Evolutionary conservation across 2,329 filamentous ascomycete genomes (phyloP).

Genomic region (Fusarium sp.): DNA sequence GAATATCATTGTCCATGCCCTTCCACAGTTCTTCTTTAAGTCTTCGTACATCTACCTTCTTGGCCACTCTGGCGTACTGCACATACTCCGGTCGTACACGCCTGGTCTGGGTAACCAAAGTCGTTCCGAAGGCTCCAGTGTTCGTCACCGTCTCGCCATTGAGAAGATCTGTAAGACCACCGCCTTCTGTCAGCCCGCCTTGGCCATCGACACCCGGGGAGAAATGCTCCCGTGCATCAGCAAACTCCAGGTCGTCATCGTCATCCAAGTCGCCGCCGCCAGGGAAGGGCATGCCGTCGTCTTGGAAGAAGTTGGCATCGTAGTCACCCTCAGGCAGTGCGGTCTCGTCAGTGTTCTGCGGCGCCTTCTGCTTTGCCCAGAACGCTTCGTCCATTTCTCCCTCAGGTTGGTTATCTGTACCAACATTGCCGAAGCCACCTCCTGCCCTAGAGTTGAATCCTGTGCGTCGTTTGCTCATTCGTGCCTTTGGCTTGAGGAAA

Average conservation of each 20-base stretch:
- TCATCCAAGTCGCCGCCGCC: conserved; percentile 67
- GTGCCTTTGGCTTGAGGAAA: conserved; percentile 94
- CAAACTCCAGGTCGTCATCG: conserved; percentile 79
- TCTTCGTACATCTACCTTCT: conserved; percentile 76
- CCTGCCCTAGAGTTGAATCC: conserved; percentile 58
- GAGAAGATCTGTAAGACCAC: conserved; percentile 63
- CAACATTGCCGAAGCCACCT: conserved; percentile 55
- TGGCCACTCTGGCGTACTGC: conserved; percentile 75
- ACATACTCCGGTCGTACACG: conserved; percentile 75
- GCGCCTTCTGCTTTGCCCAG: conserved; percentile 82
- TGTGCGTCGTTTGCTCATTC: conserved; percentile 74
- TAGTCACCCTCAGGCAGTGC: conserved; percentile 79
- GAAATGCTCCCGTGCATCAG: conserved; percentile 83
- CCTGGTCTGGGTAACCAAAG: conserved; percentile 72
- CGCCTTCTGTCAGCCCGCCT: conserved; percentile 57
- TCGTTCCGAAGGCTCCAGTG: conserved; percentile 70
- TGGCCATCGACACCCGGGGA: conserved; percentile 70
- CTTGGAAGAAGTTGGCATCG: conserved; percentile 97
- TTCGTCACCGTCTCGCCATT: conserved; percentile 62
- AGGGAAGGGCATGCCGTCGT: conserved; percentile 78
- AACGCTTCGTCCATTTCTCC: conserved; percentile 95
- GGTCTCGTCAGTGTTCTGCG: conserved; percentile 63
- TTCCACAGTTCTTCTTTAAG: conserved; percentile 78
- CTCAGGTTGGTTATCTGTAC: conserved; percentile 65
- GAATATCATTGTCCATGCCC: conserved; percentile 68